Conservation (phyloP, 768 basidiomycete genomes). For the Russula sp. region DNA sequence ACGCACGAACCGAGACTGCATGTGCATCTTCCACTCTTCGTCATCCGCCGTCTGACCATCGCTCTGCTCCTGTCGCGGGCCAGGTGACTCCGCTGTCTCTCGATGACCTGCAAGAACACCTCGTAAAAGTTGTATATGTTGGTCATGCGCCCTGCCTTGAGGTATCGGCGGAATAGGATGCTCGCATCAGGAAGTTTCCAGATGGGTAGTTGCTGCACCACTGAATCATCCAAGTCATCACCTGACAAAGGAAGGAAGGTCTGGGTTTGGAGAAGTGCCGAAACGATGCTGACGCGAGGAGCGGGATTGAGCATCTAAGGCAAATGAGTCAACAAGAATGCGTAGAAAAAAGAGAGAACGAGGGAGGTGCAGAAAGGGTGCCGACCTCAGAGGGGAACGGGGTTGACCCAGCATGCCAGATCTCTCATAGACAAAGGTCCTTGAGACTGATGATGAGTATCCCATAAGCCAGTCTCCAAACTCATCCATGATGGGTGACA, state of each 20-base stretch:
- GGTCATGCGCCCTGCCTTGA: conserved; percentile 75
- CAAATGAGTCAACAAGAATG: background rate
- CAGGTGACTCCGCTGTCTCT: conserved; percentile 41
- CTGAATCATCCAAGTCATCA: background rate
- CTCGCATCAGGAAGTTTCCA: conserved; percentile 66
- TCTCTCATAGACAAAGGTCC: conserved; percentile 51
- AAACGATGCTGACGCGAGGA: conserved; percentile 51
- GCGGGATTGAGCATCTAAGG: conserved; percentile 65
- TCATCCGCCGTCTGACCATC: conserved; percentile 32
- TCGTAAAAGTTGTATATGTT: conserved; percentile 89
- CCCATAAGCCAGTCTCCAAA: conserved; percentile 46
- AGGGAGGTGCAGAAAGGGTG: background rate
- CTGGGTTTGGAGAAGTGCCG: conserved; percentile 55
- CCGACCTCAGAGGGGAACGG: conserved; percentile 65
- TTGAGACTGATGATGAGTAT: conserved; percentile 41
- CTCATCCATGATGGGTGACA: conserved; percentile 23
- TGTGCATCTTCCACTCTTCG: conserved; percentile 54
- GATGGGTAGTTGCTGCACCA: conserved; percentile 26
- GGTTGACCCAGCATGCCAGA: conserved; percentile 65
- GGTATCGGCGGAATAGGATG: conserved; percentile 70
- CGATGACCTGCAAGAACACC: conserved; percentile 62
- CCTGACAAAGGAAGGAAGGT: conserved; percentile 35
- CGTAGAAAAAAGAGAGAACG: too few species aligned
- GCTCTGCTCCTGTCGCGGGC: conserved; percentile 13
- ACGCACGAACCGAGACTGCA: conserved; percentile 74